Base-by-base conservation (phyloP, 192 early-diverging fungal species). In the Coemansia sp. region DNA sequence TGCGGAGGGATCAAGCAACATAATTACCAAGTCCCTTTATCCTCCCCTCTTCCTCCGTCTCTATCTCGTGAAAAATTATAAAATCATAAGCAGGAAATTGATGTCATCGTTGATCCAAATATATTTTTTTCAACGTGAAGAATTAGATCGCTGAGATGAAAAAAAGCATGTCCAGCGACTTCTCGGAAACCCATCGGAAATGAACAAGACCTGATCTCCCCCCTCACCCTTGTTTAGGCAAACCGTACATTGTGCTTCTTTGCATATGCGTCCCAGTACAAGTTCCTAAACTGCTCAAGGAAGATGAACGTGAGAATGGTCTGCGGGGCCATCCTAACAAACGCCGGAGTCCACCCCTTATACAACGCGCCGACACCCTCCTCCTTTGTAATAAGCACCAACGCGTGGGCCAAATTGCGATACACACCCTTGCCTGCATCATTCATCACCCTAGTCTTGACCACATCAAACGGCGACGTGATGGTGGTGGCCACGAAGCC, bases 361-460 rank as follows among this genome's bases (percentile, higher is more conserved):
- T 91, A 94, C 34, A 94, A 57, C 9, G 85, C 87, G 13, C 57
- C 11, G 0, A 81, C 43, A 9, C 92, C 92, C 78, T 94, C 92
- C 22, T 65, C 61, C 51, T 70, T 74, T 21, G 85, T 80, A 41
- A 87, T 91, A 34, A 70, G 56, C 10, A 77, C 72, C 62, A 86
- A 42, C 44, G 78, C 69, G 43, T 76, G 77, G 44, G 67, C 18
- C 21, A 71, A 33, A 19, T 61, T 65, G 42, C 45, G 55, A 50
- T 69, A 67, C 21, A 64, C 67, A 48, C 71, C 70, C 9, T 68
- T 71, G 18, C 53, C 65, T 22, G 66, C 81, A 52, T 82, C 83
- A 59, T 88, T 90, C 92, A 94, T 94, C 50, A 91, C 82, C 23
- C 92, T 84, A 1, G 92, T 91, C 65, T 94, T 94, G 56, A 94